Base-by-base conservation (phyloP, 2,329 filamentous ascomycete genomes). In the Plectosphaerella sp. region DNA sequence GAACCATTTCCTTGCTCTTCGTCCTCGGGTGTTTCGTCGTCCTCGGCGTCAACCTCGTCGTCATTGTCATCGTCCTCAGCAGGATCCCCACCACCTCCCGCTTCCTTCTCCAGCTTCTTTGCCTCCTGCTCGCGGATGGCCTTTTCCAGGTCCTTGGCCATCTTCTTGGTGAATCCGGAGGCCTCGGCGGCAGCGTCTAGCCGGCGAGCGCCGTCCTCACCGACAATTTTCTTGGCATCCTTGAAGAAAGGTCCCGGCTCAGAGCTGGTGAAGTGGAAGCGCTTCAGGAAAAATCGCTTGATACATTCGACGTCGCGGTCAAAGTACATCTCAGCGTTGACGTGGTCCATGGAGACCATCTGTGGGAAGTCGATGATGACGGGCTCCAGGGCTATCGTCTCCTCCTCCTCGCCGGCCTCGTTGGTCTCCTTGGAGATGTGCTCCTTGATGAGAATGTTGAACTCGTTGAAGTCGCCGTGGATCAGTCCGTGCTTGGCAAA, bases 381-480 rank as follows among this genome's bases (percentile, higher is more conserved):
- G 1, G 94, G 94, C 7, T 83, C 84, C 24, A 96, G 74, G 35
- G 69, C 78, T 50, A 88, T 58, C 0, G 64, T 54, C 61, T 76
- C 72, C 42, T 67, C 57, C 2, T 67, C 65, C 61, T 76, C 65
- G 7, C 76, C 70, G 6, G 71, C 68, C 20, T 70, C 70, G 15
- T 62, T 67, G 61, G 35, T 64, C 43, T 39, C 45, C 9, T 59
- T 64, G 3, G 61, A 60, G 50, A 66, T 74, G 51, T 78, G 83
- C 67, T 97, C 93, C 65, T 94, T 91, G 67, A 99, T 86, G 35
- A 99, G 76, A 58, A 99, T 93, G 68, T 99, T 99, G 79, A 99
- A 99, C 70, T 99, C 95, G 74, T 99, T 99, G 75, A 95, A 99
- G 67, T 99, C 94, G 56, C 94, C 94, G 66, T 99, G 94, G 56